Conservation (phyloP, 768 basidiomycete species). For the Solioccasus polychromus region DNA sequence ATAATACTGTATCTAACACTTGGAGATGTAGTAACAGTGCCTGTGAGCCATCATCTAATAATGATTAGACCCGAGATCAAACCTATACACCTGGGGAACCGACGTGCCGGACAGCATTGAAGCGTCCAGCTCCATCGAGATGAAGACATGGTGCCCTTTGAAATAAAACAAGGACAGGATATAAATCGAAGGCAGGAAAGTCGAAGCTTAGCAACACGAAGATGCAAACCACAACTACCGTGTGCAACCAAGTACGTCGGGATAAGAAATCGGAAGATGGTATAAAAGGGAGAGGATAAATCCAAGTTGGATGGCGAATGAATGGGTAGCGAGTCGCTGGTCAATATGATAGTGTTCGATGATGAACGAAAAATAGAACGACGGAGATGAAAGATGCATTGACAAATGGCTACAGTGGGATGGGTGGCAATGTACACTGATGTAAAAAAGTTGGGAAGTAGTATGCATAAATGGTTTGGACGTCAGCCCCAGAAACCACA, state of each 20-base stretch:
- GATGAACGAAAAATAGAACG: slow-evolving; percentile 2
- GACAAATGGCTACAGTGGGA: slow-evolving; percentile 29
- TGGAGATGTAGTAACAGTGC: neutral
- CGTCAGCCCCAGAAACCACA: slow-evolving; percentile 5
- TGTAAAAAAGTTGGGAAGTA: slow-evolving; percentile 8
- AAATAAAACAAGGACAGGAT: slow-evolving; percentile 4
- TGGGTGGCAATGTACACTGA: slow-evolving; percentile 32
- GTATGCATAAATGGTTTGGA: slow-evolving; percentile 19
- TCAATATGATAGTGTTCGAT: slow-evolving; percentile 1
- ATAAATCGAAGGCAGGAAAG: slow-evolving; percentile 7
- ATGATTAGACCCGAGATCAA: neutral
- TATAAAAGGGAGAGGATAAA: slow-evolving; percentile 17
- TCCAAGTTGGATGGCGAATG: slow-evolving; percentile 6
- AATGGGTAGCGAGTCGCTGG: slow-evolving; percentile 2
- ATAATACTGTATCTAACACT: neutral
- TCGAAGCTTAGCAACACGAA: slow-evolving; percentile 1
- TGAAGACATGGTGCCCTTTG: slow-evolving; percentile 12
- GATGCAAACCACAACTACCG: neutral
- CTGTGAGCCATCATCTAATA: neutral
- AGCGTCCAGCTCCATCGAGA: slow-evolving; percentile 21
- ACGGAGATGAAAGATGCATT: slow-evolving; percentile 24
- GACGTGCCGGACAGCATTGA: slow-evolving; percentile 4
- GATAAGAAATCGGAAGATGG: neutral
- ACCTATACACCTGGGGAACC: slow-evolving; percentile 3
- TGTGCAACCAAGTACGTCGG: slow-evolving; percentile 1